Percentiles rank a stretch among this genome's conserved stretches.
phyloP scores from a whole-genome alignment of 2,329 filamentous ascomycete genomes.

The Bipolaris oryzae region DNA sequence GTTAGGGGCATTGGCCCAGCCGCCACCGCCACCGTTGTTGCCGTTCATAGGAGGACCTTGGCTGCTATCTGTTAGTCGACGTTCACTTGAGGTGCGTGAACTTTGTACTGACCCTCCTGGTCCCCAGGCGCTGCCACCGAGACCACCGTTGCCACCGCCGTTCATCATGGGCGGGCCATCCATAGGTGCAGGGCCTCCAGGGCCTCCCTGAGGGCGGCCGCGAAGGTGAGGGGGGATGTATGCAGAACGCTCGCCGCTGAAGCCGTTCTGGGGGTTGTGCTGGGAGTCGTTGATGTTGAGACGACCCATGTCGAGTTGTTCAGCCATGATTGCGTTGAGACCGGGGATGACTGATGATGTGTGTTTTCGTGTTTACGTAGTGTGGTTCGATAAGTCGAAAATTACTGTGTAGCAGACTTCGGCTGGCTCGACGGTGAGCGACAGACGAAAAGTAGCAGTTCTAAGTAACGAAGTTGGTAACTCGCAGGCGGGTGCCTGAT shows the following conservation, averaged over 20 bases:
- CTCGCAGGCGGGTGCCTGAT: conserved; percentile 50
- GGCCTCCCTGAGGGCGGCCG: conserved; percentile 42
- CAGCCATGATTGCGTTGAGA: conserved; percentile 44
- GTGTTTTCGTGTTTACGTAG: conserved; percentile 6
- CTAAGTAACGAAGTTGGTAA: conserved; percentile 41
- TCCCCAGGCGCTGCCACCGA: conserved; percentile 70
- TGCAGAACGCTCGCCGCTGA: conserved; percentile 65
- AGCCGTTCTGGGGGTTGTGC: conserved; percentile 59
- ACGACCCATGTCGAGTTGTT: conserved; percentile 79
- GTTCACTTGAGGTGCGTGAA: not conserved
- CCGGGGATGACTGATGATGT: conserved; percentile 10
- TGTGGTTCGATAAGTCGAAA: conserved; percentile 18
- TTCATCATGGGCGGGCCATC: conserved; percentile 57
- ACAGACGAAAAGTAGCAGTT: conserved; percentile 37
- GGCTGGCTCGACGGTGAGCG: conserved; percentile 40
- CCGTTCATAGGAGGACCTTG: conserved; percentile 55
- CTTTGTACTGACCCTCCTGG: conserved; percentile 31
- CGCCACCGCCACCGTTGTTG: conserved; percentile 65
- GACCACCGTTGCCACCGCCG: conserved; percentile 60
- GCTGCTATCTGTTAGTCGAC: conserved; percentile 31
- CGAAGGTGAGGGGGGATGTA: conserved; percentile 90
- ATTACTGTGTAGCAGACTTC: conserved; percentile 32
- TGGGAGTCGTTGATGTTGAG: conserved; percentile 72
- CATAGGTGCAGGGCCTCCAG: conserved; percentile 46
- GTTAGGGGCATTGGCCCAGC: conserved; percentile 64